Base-by-base conservation (phyloP, 495 filamentous ascomycete species). In the Xylaria flabelliformis region DNA sequence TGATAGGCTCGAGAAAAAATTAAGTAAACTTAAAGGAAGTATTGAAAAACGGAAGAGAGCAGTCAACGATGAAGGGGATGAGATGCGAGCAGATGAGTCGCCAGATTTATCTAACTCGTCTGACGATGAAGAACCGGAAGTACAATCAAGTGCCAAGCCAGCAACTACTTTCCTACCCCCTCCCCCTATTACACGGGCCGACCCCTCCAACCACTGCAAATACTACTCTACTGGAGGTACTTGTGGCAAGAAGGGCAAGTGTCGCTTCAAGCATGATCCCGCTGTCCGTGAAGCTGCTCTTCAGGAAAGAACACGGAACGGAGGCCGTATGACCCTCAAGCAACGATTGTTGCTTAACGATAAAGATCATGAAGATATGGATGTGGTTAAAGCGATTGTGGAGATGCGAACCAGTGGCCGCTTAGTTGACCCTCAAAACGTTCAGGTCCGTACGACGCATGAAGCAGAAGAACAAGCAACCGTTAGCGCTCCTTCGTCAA, bases 191-290 rank as follows among this genome's bases (percentile, higher is more conserved):
- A 81, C 81, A 53, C 82, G 87, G 77, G 84, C 86, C 39, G 83
- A 87, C 71, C 83, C 85, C 58, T 79, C 83, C 53, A 84, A 86
- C 74, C 87, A 88, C 69, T 89, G 87, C 83, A 89, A 89, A 74
- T 89, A 89, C 73, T 89, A 83, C 64, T 88, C 86, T 7, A 88
- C 86, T 39, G 87, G 87, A 58, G 87, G 87, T n/a, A 88, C 80
- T 26, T 89, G 87, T 72, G 87, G 87, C 29, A 89, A 89, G 84
- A 86, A 87, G 84, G 86, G 86, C 85, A 89, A 89, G 85, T 89
- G 87, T 83, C 87, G 87, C 78, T 89, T 89, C 77, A 86, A 88
- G 61, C 87, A 89, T 74, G 87, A 89, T 72, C 79, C 83, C 5
- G 80, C 82, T 21, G 84, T 87, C 66, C 82, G 87, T 26, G 85